Base-by-base conservation (phyloP, 228 moss, liverwort and hornwort species). In the Sphagnum fallax region DNA sequence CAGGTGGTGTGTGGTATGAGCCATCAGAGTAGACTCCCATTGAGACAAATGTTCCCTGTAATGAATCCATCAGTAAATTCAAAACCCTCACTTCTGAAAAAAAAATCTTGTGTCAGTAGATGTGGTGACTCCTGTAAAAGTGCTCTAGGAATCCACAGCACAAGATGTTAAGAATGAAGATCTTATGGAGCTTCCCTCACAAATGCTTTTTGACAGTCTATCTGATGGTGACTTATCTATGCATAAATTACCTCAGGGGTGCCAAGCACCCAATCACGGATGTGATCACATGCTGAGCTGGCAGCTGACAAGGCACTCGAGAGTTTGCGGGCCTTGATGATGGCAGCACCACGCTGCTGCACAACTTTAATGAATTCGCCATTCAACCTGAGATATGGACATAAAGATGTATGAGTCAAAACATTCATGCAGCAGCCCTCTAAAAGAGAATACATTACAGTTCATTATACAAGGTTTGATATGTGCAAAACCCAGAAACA, bases 1-100 rank as follows among this genome's bases (percentile, higher is more conserved):
- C 91, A 10, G 88, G 63, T 65, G 97, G 93, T 57, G 87, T 87
- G 0, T 87, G 74, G 73, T 97, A 97, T 58, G 97, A 97, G 59
- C 97, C 97, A 59, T 97, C 97, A 12, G 97, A 97, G 83, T 93
- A 97, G 50, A 97, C 93, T 69, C 97, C 97, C 97, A 97, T 97
- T 9, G 97, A 97, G 55, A 93, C 97, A 67, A 9, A 88, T 0
- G 97, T 70, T 52, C 97, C 97, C 97, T 97, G 83, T 55, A 2
- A 55, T 3, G 1, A 1, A 55, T 13, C 61, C 75, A 13, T 49
- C 51, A 12, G 63, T 10, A 74, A 53, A 65, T 18, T 49, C 50
- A 48, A 64, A 63, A 15, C 61, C 49, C 12, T 13, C n/a, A 5
- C n/a, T 71, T 13, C 5, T 57, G 47, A n/a, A 49, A 49, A 49